Evolutionary conservation across 306 rosid species (phyloP).

Genomic region (Sindora glabra): DNA sequence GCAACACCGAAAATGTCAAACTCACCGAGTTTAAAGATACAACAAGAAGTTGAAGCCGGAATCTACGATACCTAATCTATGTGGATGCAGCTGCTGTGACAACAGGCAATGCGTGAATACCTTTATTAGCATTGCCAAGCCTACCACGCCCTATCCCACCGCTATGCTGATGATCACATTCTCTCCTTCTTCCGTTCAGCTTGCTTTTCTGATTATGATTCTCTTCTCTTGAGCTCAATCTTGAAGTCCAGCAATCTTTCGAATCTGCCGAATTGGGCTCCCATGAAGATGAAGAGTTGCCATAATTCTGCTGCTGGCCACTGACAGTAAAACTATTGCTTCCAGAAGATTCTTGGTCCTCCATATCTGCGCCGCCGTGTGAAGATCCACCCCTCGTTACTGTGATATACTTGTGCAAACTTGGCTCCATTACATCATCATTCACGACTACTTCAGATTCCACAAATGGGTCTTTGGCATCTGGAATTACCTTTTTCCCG

Average conservation of each 20-base stretch:
- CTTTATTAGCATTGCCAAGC: constrained; percentile 27
- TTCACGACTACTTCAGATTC: constrained; percentile 56
- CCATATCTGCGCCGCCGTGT: constrained; percentile 38
- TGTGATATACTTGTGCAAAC: constrained; percentile 83
- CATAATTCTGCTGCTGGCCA: constrained; percentile 33
- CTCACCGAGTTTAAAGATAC: constrained; percentile 13
- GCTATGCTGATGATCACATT: constrained; percentile 35
- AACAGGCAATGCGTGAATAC: constrained; percentile 32
- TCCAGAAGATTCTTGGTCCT: constrained; percentile 73
- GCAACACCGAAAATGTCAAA: constrained; percentile 15
- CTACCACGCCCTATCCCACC: constrained; percentile 54
- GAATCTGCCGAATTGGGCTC: constrained; percentile 70
- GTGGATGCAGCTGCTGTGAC: constrained; percentile 48
- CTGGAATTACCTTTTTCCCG: constrained; percentile 27
- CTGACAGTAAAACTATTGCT: constrained; percentile 54
- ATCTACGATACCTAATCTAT: constrained; percentile 23
- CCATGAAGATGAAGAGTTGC: constrained; percentile 49
- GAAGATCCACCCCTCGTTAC: constrained; percentile 60
- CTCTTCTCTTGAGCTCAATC: constrained; percentile 28
- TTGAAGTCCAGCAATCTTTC: constrained; percentile 49
- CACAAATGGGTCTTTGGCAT: constrained; percentile 49
- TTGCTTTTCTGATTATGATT: constrained; percentile 22
- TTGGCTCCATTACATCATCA: constrained; percentile 69
- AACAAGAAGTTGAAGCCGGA: constrained; percentile 15
- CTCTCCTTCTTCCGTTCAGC: constrained; percentile 33